A percentile compares a stretch with the other conserved stretches of the same genome.
These are phyloP conservation scores for Rhizopogon vesiculosus DNA, from an alignment of 768 basidiomycete species.

Conservation along the genomic window DNA sequence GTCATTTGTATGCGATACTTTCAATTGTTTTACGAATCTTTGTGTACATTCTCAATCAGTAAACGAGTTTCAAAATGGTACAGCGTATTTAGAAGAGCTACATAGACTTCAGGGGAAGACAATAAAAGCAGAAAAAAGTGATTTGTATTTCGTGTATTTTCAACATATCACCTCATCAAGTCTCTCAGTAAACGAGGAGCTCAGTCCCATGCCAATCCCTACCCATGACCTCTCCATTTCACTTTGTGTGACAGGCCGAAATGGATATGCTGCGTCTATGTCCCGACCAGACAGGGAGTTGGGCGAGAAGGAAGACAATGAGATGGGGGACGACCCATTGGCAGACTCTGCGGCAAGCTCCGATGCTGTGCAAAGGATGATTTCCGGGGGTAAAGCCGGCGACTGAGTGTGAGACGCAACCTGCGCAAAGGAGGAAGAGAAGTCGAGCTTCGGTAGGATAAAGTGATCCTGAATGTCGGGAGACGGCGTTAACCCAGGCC, in stretches of 20 bases:
- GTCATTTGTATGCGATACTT: too few relatives aligned
- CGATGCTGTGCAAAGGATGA: conserved; percentile 18
- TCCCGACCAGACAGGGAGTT: not conserved
- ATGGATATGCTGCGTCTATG: not conserved
- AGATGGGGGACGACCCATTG: not conserved
- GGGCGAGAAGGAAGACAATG: not conserved
- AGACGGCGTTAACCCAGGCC: conserved; percentile 7
- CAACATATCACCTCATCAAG: not conserved
- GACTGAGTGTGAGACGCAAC: not conserved
- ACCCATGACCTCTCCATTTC: conserved; percentile 16
- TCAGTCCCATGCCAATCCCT: conserved; percentile 7
- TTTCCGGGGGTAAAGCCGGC: conserved; percentile 5
- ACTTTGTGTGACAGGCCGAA: not conserved
- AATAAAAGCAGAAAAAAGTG: not conserved
- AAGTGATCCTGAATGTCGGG: conserved; percentile 62
- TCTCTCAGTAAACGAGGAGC: conserved; percentile 11
- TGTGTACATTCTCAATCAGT: not conserved
- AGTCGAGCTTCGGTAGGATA: conserved; percentile 72
- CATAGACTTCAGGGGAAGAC: not conserved
- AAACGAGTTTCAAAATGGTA: not conserved
- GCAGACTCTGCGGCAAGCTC: conserved; percentile 14
- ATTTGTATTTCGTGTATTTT: not conserved
- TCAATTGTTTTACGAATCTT: not conserved
- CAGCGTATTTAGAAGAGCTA: not conserved
- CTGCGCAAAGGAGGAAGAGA: conserved; percentile 45